Evolutionary conservation across 805 yeast genomes (phyloP).

Genomic region (Millerago galiae): DNA sequence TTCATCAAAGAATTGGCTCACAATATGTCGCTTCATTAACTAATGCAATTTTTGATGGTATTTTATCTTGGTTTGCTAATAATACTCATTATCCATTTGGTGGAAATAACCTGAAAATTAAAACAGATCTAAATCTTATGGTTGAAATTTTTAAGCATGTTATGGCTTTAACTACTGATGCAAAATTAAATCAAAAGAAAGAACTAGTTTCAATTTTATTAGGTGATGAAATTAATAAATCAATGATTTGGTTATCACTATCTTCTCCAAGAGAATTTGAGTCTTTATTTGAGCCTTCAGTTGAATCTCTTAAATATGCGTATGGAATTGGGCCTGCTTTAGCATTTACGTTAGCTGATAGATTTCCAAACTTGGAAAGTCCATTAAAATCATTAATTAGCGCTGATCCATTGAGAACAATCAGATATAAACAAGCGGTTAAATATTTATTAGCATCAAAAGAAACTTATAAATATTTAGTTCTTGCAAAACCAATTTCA

Average conservation of each 20-base stretch:
- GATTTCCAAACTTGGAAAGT: slow-evolving; percentile 41
- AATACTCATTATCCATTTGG: slow-evolving; percentile 76
- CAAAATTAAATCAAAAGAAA: slow-evolving; percentile 38
- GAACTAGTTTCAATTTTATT: slow-evolving; percentile 55
- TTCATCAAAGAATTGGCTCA: slow-evolving; percentile 45
- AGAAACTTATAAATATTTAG: slow-evolving; percentile 13
- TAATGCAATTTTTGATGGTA: slow-evolving; percentile 49
- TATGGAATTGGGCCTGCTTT: slow-evolving; percentile 63
- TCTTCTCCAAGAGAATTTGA: slow-evolving; percentile 23
- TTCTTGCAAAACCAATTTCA: slow-evolving; percentile 43
- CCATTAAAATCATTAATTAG: slow-evolving; percentile 39
- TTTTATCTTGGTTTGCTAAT: slow-evolving; percentile 71
- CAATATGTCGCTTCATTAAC: slow-evolving; percentile 39
- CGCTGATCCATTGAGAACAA: slow-evolving; percentile 53
- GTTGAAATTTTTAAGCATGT: slow-evolving; percentile 36
- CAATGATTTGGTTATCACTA: slow-evolving; percentile 69
- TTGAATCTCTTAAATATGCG: slow-evolving; percentile 43
- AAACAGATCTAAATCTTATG: slow-evolving; percentile 59
- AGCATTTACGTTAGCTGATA: slow-evolving; percentile 62
- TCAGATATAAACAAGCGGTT: slow-evolving; percentile 52
- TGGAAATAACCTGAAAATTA: slow-evolving; percentile 63
- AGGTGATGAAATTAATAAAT: slow-evolving; percentile 65
- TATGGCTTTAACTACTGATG: slow-evolving; percentile 12
- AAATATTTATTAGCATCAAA: slow-evolving; percentile 37
- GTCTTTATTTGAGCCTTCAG: slow-evolving; percentile 30